These are phyloP conservation scores for Schizophyllum amplum DNA, from an alignment of 1,284 basidiomycete species.

Conservation along the genomic window DNA sequence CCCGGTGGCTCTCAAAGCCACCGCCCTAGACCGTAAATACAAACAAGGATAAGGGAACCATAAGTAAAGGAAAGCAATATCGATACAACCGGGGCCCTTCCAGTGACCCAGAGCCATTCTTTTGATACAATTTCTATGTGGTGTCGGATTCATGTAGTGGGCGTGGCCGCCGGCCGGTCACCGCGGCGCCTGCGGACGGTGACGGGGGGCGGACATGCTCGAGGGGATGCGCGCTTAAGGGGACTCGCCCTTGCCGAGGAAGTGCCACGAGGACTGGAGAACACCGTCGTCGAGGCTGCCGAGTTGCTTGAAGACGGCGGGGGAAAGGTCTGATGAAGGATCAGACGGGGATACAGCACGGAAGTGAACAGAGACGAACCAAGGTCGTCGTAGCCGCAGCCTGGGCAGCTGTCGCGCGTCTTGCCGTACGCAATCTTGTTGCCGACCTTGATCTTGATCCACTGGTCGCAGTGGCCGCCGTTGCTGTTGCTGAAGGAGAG, in stretches of 20 bases:
- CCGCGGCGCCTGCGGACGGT: neutral
- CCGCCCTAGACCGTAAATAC: neutral
- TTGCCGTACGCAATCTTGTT: constrained; percentile 32
- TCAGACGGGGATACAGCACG: neutral
- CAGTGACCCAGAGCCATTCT: neutral
- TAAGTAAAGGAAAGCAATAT: neutral
- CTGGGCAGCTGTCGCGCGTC: constrained; percentile 38
- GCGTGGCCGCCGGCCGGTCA: neutral
- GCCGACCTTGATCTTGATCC: constrained; percentile 36
- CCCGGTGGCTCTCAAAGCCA: neutral
- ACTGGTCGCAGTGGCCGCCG: constrained; percentile 43
- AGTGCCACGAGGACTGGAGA: constrained; percentile 44
- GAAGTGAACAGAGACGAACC: constrained; percentile 27
- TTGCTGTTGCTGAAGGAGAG: constrained; percentile 15
- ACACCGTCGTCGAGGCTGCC: constrained; percentile 31
- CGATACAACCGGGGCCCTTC: neutral
- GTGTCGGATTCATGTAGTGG: neutral
- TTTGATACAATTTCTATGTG: constrained; percentile 5
- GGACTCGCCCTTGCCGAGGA: constrained; percentile 33
- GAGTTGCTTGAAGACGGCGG: constrained; percentile 35
- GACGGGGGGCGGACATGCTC: neutral
- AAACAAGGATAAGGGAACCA: neutral
- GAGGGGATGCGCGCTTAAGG: neutral
- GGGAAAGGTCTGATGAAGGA: constrained; percentile 43
- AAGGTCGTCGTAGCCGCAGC: constrained; percentile 34